These are phyloP conservation scores for Tylopilus subfusipes DNA, from an alignment of 768 basidiomycete genomes.

Conservation along the genomic window DNA sequence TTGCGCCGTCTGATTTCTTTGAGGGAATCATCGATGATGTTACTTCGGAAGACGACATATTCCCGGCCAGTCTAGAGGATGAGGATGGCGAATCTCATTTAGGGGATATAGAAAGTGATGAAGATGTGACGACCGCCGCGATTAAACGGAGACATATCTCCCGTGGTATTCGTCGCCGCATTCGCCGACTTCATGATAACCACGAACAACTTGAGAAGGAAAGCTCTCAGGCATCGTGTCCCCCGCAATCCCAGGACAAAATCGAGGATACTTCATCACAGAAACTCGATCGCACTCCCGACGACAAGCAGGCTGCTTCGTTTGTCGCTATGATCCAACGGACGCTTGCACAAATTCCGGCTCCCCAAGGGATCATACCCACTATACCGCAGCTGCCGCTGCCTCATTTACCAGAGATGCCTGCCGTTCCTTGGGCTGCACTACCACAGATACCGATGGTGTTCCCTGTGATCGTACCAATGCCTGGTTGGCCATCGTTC, in stretches of 20 bases:
- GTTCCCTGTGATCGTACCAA: slow-evolving; percentile 75
- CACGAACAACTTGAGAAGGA: slow-evolving; percentile 14
- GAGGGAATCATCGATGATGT: slow-evolving; percentile 29
- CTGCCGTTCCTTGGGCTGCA: slow-evolving; percentile 57
- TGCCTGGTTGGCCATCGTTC: slow-evolving; percentile 63
- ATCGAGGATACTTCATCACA: slow-evolving; percentile 22
- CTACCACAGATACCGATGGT: slow-evolving; percentile 70
- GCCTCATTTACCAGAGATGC: slow-evolving; percentile 66
- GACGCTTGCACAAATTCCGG: slow-evolving; percentile 57
- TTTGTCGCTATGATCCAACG: slow-evolving; percentile 74
- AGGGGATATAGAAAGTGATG: slow-evolving; percentile 70
- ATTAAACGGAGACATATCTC: slow-evolving; percentile 30
- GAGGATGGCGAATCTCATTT: slow-evolving; percentile 62
- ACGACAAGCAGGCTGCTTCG: slow-evolving; percentile 42
- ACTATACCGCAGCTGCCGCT: slow-evolving; percentile 45
- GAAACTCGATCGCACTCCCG: slow-evolving; percentile 16
- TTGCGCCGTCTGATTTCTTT: slow-evolving; percentile 46
- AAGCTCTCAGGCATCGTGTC: background rate
- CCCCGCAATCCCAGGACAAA: slow-evolving; percentile 1
- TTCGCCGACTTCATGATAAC: slow-evolving; percentile 12
- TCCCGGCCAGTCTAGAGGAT: slow-evolving; percentile 23
- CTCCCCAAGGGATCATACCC: slow-evolving; percentile 57
- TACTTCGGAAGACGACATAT: slow-evolving; percentile 23
- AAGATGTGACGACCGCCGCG: slow-evolving; percentile 38
- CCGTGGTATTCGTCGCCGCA: slow-evolving; percentile 35